These are phyloP conservation scores for Trichophyton benhamiae DNA, from an alignment of 2,329 filamentous ascomycete species.

Conservation along the genomic window DNA sequence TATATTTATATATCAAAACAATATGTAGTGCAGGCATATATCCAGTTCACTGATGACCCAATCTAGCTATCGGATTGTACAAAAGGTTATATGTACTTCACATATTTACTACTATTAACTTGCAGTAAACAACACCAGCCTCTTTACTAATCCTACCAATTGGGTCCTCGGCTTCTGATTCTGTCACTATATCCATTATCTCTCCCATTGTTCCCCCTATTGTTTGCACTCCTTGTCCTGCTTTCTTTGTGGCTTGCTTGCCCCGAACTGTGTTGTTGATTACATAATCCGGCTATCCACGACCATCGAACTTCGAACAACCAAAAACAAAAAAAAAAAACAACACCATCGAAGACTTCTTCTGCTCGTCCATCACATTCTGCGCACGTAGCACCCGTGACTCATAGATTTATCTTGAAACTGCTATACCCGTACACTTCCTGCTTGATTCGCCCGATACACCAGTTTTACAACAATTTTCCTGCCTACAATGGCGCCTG, in stretches of 20 bases:
- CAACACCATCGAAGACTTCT: not conserved
- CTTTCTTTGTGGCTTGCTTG: too few species aligned
- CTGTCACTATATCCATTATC: not conserved
- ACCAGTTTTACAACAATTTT: not conserved
- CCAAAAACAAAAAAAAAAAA: not conserved
- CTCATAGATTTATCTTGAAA: not conserved
- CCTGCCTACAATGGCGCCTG: conserved; percentile 1
- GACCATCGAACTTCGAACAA: not conserved
- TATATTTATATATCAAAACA: too few species aligned
- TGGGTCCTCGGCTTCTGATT: not conserved
- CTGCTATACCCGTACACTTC: not conserved
- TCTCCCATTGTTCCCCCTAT: not conserved
- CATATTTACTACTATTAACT: too few species aligned
- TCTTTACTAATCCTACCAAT: too few species aligned
- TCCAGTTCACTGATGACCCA: too few species aligned
- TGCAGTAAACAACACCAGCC: too few species aligned
- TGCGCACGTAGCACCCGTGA: not conserved
- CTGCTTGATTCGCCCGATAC: not conserved
- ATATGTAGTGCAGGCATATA: too few species aligned
- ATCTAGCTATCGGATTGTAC: too few species aligned
- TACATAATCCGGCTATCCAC: not conserved
- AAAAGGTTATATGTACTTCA: too few species aligned
- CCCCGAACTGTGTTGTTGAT: not conserved
- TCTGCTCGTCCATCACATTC: not conserved
- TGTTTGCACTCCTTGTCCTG: not conserved